These are phyloP conservation scores for Chalciporus pseudorubinellus DNA, from an alignment of 768 basidiomycete species.

Conservation along the genomic window DNA sequence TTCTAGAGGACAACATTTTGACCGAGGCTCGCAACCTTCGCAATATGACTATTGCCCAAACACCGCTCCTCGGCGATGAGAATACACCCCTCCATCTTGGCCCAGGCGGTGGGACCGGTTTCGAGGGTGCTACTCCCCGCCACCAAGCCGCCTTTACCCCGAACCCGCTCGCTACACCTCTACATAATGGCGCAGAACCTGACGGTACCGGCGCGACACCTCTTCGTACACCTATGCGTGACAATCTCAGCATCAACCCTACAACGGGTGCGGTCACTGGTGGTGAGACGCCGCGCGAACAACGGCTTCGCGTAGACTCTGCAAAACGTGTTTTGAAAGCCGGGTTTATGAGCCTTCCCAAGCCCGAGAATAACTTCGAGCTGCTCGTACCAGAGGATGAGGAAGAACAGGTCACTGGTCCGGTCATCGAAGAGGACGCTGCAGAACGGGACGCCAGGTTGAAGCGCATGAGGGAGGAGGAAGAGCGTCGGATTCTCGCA, in stretches of 20 bases:
- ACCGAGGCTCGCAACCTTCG: conserved; percentile 93
- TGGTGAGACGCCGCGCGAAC: conserved; percentile 75
- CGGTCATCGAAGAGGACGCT: conserved; percentile 72
- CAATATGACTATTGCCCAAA: conserved; percentile 90
- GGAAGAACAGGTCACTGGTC: conserved; percentile 32
- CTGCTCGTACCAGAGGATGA: conserved; percentile 89
- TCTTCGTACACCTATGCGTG: conserved; percentile 91
- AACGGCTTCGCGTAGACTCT: conserved; percentile 57
- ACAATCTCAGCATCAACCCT: conserved; percentile 87
- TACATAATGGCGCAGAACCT: conserved; percentile 46
- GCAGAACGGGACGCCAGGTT: conserved; percentile 84
- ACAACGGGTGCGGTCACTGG: conserved; percentile 52
- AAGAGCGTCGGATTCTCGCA: conserved; percentile 76
- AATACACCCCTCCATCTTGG: conserved; percentile 88
- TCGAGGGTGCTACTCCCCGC: conserved; percentile 92
- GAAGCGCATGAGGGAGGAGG: conserved; percentile 64
- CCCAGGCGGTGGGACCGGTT: conserved; percentile 82
- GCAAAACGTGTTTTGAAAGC: conserved; percentile 75
- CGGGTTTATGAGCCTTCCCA: conserved; percentile 81
- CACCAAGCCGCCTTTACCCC: conserved; percentile 91
- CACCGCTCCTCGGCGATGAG: conserved; percentile 93
- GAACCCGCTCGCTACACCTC: conserved; percentile 90
- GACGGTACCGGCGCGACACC: conserved; percentile 65
- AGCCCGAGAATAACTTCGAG: conserved; percentile 97
- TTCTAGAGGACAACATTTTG: conserved; percentile 89